Base-by-base conservation (phyloP, 495 filamentous ascomycete genomes). In the Pseudomonodictys pantanalensis region DNA sequence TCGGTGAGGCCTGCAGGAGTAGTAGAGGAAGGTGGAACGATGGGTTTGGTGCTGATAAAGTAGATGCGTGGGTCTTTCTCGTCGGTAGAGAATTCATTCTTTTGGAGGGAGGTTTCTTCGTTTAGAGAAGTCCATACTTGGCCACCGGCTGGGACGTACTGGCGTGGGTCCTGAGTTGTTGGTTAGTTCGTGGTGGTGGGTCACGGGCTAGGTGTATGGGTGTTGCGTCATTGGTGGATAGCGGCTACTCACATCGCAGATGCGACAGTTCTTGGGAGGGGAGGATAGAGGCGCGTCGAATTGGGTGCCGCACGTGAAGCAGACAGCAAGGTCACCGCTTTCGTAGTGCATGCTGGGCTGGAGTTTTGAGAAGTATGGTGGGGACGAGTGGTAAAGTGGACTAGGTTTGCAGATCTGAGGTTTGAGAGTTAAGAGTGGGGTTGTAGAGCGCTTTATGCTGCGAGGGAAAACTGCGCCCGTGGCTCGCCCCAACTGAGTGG, bases 251-350 rank as follows among this genome's bases (percentile, higher is more conserved):
- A 85, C 86, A 72, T 91, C 88, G 71, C 88, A 92, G 56, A 92
- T 89, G 49, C 82, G 80, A 75, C 88, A 92, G 5, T 72, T 77
- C 17, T 68, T 74, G 18, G 81, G 74, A 11, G 73, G 38, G n/a
- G 59, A 38, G 15, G 69, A 68, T 58, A 76, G 72, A 0, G 77
- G 38, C 6, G 73, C 73, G 22, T 84, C 79, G 71, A 82, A 87
- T 65, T 90, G 87, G 0, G 85, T 89, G 11, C 85, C 87, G 68
- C 87, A 91, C 3, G 87, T 78, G 6, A 72, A 74, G 71, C 87
- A 91, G 65, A 91, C 76, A 26, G 79, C 73, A 43, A 85, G 78
- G 54, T 83, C 74, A 12, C 69, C 72, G 38, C 44, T 52, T 11
- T 52, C 52, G 23, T 50, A 54, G 3, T 56, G 28, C 64, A 58